Conservation (phyloP, 345 rosid species). For the Brassica juncea region DNA sequence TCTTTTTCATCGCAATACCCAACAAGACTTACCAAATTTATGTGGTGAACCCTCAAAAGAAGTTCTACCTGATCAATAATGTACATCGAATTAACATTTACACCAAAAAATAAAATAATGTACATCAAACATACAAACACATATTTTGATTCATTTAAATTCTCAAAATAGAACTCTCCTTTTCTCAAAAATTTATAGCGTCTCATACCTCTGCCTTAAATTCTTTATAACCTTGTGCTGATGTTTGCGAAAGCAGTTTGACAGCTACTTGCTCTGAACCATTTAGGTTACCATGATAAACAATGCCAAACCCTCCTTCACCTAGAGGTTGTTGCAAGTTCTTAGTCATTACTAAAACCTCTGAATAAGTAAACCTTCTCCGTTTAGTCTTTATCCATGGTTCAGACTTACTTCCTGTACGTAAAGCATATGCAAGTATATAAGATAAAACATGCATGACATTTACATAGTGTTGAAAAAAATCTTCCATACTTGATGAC, state of each 20-base stretch:
- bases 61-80: slow-evolving; percentile 40
- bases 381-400: slow-evolving; percentile 28
- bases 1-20: slow-evolving; percentile 43
- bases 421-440: neutral
- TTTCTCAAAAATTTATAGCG: neutral
- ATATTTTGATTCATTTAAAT: neutral
- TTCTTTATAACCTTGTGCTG: slow-evolving; percentile 35
- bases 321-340: slow-evolving; percentile 50
- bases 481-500: slow-evolving; percentile 14
- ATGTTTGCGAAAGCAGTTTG: slow-evolving; percentile 28
- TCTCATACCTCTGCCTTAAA: slow-evolving; percentile 30
- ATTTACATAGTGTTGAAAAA: neutral
- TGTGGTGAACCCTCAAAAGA: slow-evolving; percentile 46
- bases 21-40: slow-evolving; percentile 42
- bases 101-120: neutral
- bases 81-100: neutral
- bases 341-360: slow-evolving; percentile 45
- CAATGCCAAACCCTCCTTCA: slow-evolving; percentile 63
- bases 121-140: neutral
- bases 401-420: slow-evolving; percentile 9
- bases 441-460: neutral
- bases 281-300: slow-evolving; percentile 47
- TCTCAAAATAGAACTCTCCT: neutral
- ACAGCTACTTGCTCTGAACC: slow-evolving; percentile 34
- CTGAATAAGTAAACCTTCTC: slow-evolving; percentile 39